Base-by-base conservation (phyloP, 495 filamentous ascomycete genomes). In the Neurospora sublineolata region DNA sequence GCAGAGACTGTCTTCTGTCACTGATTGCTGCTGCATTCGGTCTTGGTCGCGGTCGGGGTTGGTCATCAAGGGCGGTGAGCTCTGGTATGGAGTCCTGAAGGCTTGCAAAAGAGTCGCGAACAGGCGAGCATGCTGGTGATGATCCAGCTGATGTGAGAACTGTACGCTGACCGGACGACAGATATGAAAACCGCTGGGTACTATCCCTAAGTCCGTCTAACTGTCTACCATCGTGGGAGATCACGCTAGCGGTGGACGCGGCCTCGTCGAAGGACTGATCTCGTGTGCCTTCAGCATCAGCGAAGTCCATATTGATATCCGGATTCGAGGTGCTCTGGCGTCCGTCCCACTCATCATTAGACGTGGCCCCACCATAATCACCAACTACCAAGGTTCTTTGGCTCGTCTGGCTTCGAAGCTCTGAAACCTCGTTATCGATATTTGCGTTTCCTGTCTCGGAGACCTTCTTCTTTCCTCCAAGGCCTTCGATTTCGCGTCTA, bases 391-490 rank as follows among this genome's bases (percentile, higher is more conserved):
- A 75, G 36, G 83, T 84, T 72, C 85, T 80, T 68, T 86, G 84
- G 75, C 83, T 87, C 12, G 82, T 77, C 73, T 82, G 83, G 38
- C 80, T 80, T 70, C 78, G 85, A 71, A 89, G 75, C 69, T 78
- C 76, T 69, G 79, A 72, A 27, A 73, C 69, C 16, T 79, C 74
- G 33, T 80, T 81, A 2, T 76, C 78, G 1, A 73, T 68, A 71
- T 84, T 84, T 3, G 81, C 80, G 41, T 80, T 82, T 42, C 83
- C 86, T 41, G 85, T 86, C 75, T 91, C 89, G 8, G 87, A 87
- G 10, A 88, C 81, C 72, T 83, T 86, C 76, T 89, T 90, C 75
- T 86, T 90, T 6, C 91, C 90, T 16, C 91, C 91, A 8, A 91
- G 82, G 8, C 82, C 83, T 77, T 92, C 89, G 42, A 94, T 92